Base-by-base conservation (phyloP, 2,329 filamentous ascomycete species). In the Colletotrichum camelliae region DNA sequence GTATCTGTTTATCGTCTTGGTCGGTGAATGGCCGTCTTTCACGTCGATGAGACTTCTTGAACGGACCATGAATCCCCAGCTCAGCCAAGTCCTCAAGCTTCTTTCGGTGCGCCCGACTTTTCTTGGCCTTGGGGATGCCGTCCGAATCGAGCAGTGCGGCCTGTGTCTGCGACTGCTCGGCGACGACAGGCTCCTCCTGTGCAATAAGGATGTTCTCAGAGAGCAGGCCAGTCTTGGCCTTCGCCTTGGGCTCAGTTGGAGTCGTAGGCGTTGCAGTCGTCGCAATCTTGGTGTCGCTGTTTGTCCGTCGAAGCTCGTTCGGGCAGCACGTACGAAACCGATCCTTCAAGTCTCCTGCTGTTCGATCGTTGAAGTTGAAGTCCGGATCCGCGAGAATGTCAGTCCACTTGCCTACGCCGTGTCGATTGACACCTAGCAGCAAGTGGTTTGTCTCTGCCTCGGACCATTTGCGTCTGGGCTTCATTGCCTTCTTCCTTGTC, bases 311-410 rank as follows among this genome's bases (percentile, higher is more conserved):
- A 48, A 93, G 85, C 81, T 93, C 92, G 39, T 88, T 88, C 0
- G 92, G 92, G 77, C 91, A 93, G 80, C 91, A 93, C 5, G 92
- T 93, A 66, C 92, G 88, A 80, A 93, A 93, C 15, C 92, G 87
- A 81, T 93, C 92, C 81, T 93, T 93, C 67, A 93, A 81, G 79
- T 93, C 92, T 10, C 91, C 91, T 5, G 91, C 90, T 2, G 89
- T 90, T 74, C 92, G 88, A 18, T 87, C 88, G 79, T 92, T 91
- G 83, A 93, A 93, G 13, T 82, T 86, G 80, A 92, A 93, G 57
- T 88, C 88, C 0, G 88, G 82, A 76, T 93, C 92, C 66, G 92
- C 90, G 29, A 93, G 83, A 37, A 93, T 93, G 72, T 87, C 89
- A 10, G 90, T 92, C 92, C 92, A 93, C 79, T 90, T 91, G 48